phyloP scores from a whole-genome alignment of 768 basidiomycete genomes.

The Agaricus subrufescens region DNA sequence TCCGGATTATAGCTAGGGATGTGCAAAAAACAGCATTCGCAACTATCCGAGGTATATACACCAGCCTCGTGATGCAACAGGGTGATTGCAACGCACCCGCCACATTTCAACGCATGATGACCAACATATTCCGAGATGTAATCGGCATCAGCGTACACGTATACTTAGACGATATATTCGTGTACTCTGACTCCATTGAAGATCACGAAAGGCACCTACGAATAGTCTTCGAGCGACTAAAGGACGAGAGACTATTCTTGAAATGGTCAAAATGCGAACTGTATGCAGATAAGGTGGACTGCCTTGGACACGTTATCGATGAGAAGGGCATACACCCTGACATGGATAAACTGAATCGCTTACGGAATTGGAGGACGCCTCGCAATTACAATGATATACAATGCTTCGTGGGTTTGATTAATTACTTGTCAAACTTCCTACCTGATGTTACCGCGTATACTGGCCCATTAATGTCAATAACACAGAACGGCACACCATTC shows the following conservation, averaged over 20 bases:
- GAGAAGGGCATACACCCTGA: slow-evolving; percentile 32
- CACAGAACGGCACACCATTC: slow-evolving; percentile 23
- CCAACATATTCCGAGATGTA: slow-evolving; percentile 22
- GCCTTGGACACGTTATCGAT: slow-evolving; percentile 36
- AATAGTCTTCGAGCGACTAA: slow-evolving; percentile 21
- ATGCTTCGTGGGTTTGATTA: slow-evolving; percentile 33
- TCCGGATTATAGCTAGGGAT: slow-evolving; percentile 20
- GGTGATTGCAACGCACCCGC: slow-evolving; percentile 19
- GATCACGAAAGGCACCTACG: slow-evolving; percentile 28
- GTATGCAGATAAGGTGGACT: slow-evolving; percentile 25
- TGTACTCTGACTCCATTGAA: slow-evolving; percentile 26
- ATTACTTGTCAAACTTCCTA: slow-evolving; percentile 33
- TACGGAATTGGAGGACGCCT: slow-evolving; percentile 30
- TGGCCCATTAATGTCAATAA: slow-evolving; percentile 23
- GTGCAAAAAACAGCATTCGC: slow-evolving; percentile 18
- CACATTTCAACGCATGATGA: slow-evolving; percentile 28
- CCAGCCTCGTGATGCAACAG: slow-evolving; percentile 23
- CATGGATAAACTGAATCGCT: slow-evolving; percentile 26
- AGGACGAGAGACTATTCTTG: slow-evolving; percentile 22
- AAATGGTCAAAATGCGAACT: slow-evolving; percentile 25
- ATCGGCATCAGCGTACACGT: slow-evolving; percentile 25
- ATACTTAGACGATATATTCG: slow-evolving; percentile 24
- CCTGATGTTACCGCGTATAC: slow-evolving; percentile 29
- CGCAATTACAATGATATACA: slow-evolving; percentile 29
- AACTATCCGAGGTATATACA: slow-evolving; percentile 26